Evolutionary conservation across 768 basidiomycete genomes (phyloP), one percentile per base, ranked within the genome.

Genomic region (Calvatia gigantea): DNA sequence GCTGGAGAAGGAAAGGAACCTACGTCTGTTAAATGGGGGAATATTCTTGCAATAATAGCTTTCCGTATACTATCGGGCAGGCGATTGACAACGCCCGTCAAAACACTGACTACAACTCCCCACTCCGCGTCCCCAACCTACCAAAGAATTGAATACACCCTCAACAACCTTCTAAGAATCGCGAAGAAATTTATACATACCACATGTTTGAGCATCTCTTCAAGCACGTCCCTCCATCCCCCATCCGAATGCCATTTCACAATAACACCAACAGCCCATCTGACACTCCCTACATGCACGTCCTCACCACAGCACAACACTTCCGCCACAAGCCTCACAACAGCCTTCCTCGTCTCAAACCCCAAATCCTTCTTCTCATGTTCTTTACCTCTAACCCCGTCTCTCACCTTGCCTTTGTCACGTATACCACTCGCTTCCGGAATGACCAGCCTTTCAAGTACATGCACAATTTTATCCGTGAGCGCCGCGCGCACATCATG

Each of bases 381-480:
- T 9, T 9, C 17, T 2, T 2, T 21, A 57, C 25, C 23, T 14
- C 27, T 28, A 15, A 11, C 32, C 9, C 56, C 56, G 1, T 50
- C 42, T 25, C 61, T 56, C 29, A 60, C 38, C 12, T 61, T 61
- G 23, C 57, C 60, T 8, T 43, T 61, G 43, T 62, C 52, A 37
- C 65, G 65, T 44, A 86, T 62, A 3, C 66, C 65, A 14, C 76
- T 73, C 1, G 80, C 66, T 58, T 82, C 81, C 3, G 79, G 78
- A 3, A 86, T 67, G 19, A 82, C 69, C 28, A 76, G 75, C 14
- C 68, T 76, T 35, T 77, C 72, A 8, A 84, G 57, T 5, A 80
- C 23, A 4, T 61, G 56, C 7, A 76, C 64, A 14, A 79, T 66
- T 31, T 68, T 60, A 14, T 67, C 62, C 1, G 65, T 68, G 52